Evolutionary conservation across 345 rosid genomes (phyloP).

Genomic region (Linum lewisii): DNA sequence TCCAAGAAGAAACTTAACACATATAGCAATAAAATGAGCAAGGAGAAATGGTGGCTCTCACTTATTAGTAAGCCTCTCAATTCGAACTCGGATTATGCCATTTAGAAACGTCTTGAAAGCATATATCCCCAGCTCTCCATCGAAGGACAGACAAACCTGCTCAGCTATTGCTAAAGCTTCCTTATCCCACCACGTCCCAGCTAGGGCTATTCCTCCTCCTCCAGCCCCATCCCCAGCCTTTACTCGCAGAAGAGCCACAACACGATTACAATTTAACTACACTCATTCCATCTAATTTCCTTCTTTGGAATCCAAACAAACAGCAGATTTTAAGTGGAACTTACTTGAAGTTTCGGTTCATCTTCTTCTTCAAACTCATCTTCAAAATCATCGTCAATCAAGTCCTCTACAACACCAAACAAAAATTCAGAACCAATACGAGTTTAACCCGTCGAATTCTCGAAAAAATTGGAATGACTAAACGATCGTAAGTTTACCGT

Average conservation of each 20-base stretch:
- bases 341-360: constrained; percentile 56
- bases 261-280: not conserved
- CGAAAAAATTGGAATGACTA: constrained; percentile 3
- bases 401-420: constrained; percentile 28
- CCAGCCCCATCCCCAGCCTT: constrained; percentile 83
- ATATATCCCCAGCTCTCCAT: constrained; percentile 60
- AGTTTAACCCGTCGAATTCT: not conserved
- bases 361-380: constrained; percentile 32
- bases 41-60: constrained; percentile 17
- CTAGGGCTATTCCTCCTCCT: constrained; percentile 78
- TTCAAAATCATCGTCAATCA: constrained; percentile 31
- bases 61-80: constrained; percentile 71
- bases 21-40: not conserved
- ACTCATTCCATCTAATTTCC: not conserved
- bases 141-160: constrained; percentile 45
- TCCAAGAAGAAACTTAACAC: not conserved
- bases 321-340: constrained; percentile 12
- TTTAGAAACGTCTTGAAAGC: constrained; percentile 66
- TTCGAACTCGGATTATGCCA: constrained; percentile 62
- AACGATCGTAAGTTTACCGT: constrained; percentile 31
- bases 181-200: constrained; percentile 85
- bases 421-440: not conserved
- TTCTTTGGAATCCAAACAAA: not conserved
- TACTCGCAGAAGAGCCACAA: constrained; percentile 4
- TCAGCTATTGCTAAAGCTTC: constrained; percentile 61